Base-by-base conservation (phyloP, 176 grass and related monocot species). In the Areca catechu region DNA sequence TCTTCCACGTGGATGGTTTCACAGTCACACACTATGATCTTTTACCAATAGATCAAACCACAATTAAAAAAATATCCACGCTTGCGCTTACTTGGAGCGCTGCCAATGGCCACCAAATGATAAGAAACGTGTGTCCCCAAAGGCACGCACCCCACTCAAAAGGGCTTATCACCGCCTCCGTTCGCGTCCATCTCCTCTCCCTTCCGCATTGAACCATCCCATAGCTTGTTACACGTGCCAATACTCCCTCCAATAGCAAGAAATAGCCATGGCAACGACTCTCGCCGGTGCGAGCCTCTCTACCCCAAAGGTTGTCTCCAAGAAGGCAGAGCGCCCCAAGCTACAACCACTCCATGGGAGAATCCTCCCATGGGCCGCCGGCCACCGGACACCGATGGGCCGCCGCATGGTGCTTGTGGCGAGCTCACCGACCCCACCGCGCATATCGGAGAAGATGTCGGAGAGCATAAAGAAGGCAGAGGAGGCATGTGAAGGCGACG, bases 381-480 rank as follows among this genome's bases (percentile, higher is more conserved):
- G 49, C 37, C 37, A 22, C 72, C 17, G 24, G 24, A 43, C 53
- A 52, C 7, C 16, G 24, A 53, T 43, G 9, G 14, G 49, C 49
- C 76, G 66, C 16, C 28, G 74, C 4, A 51, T 37, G 48, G 75
- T 72, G 20, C 43, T 60, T 19, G 61, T 72, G 68, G 79, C 78
- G 3, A 80, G 75, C 34, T 80, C 83, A 68, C 77, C 79, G 0
- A 96, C 92, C 24, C 92, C 92, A 27, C 21, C 83, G 28, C 55
- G 49, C 15, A 84, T 96, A 58, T 90, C 92, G 4, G 80, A 87
- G 10, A 81, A 84, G 83, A 53, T 95, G 67, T 86, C 83, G 54
- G 91, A 96, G 1, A 96, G 92, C 83, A 96, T 96, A 66, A 90
- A 90, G 71, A 66, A 90, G 50, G 92, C 92, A 5, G 69, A 96